phyloP scores from a whole-genome alignment of 345 rosid genomes.

The Eucalyptus sideroxylon region DNA sequence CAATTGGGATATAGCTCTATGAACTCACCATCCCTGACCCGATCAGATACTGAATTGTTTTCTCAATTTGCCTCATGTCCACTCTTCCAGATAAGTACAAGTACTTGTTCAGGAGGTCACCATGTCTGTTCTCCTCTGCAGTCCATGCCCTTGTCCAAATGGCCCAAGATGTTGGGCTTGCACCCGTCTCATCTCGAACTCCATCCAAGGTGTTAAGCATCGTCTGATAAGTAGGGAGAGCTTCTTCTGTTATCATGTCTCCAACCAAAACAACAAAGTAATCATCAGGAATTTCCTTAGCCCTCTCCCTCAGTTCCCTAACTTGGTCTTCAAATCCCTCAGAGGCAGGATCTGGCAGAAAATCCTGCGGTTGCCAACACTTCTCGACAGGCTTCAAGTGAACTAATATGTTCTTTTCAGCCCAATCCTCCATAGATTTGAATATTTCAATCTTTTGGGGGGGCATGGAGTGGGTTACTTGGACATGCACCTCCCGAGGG shows the following conservation, averaged over 20 bases:
- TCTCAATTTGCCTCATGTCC: slow-evolving; percentile 67
- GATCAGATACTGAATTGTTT: slow-evolving; percentile 61
- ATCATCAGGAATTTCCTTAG: slow-evolving; percentile 84
- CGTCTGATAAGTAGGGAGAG: slow-evolving; percentile 79
- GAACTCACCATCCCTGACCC: slow-evolving; percentile 66
- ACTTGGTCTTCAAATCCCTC: slow-evolving; percentile 88
- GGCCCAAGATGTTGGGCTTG: slow-evolving; percentile 72
- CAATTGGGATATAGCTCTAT: not conserved
- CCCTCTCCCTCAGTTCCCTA: slow-evolving; percentile 74
- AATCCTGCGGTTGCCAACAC: slow-evolving; percentile 96
- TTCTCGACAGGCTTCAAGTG: slow-evolving; percentile 87
- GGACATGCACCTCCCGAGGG: slow-evolving; percentile 73
- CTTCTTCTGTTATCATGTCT: slow-evolving; percentile 86
- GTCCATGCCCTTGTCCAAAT: slow-evolving; percentile 67
- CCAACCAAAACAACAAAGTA: slow-evolving; percentile 81
- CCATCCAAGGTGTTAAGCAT: slow-evolving; percentile 78
- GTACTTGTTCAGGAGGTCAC: slow-evolving; percentile 60
- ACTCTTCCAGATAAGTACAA: slow-evolving; percentile 65
- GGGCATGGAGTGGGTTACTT: slow-evolving; percentile 87
- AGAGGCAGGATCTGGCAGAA: slow-evolving; percentile 77
- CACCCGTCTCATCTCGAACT: slow-evolving; percentile 76
- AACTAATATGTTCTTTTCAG: slow-evolving; percentile 52
- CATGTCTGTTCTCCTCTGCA: slow-evolving; percentile 70
- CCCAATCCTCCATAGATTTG: slow-evolving; percentile 87
- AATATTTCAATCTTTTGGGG: slow-evolving; percentile 90